Evolutionary conservation across 768 basidiomycete species (phyloP).

Genomic region (Pleurotus tuoliensis): DNA sequence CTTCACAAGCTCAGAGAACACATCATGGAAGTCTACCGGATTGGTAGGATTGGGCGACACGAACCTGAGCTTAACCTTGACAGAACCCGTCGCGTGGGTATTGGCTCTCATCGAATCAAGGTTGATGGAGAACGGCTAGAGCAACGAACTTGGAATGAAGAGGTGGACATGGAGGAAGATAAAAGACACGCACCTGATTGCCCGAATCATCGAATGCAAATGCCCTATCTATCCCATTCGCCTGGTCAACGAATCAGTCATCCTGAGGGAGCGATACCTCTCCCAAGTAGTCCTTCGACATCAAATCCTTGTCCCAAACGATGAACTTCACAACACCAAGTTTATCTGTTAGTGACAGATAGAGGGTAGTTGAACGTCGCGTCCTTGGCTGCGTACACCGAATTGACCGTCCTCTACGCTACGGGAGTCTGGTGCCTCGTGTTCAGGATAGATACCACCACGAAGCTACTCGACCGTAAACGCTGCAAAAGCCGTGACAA

Average conservation of each 20-base stretch:
- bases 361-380: slow-evolving; percentile 91
- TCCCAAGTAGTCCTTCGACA: slow-evolving; percentile 92
- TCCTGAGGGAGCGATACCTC: slow-evolving; percentile 77
- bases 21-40: slow-evolving; percentile 49
- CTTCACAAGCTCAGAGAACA: slow-evolving; percentile 62
- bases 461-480: slow-evolving; percentile 46
- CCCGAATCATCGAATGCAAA: slow-evolving; percentile 55
- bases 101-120: slow-evolving; percentile 39
- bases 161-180: background rate
- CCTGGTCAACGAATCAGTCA: slow-evolving; percentile 64
- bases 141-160: slow-evolving; percentile 27
- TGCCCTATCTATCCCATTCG: slow-evolving; percentile 27
- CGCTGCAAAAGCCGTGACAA: background rate
- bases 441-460: slow-evolving; percentile 59
- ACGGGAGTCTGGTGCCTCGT: slow-evolving; percentile 70
- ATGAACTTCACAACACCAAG: too few relatives aligned
- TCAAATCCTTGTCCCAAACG: slow-evolving; percentile 90
- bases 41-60: slow-evolving; percentile 37
- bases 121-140: slow-evolving; percentile 31
- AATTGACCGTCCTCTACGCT: slow-evolving; percentile 67
- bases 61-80: slow-evolving; percentile 46
- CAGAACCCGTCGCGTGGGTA: slow-evolving; percentile 34
- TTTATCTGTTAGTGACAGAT: slow-evolving; percentile 73
- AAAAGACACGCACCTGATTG: slow-evolving; percentile 54
- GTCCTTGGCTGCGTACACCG: slow-evolving; percentile 58